Percentiles rank a stretch among this genome's conserved stretches.
Evolutionary conservation across 2,329 filamentous ascomycete species (phyloP).

Genomic region (Fusarium lateritium): DNA sequence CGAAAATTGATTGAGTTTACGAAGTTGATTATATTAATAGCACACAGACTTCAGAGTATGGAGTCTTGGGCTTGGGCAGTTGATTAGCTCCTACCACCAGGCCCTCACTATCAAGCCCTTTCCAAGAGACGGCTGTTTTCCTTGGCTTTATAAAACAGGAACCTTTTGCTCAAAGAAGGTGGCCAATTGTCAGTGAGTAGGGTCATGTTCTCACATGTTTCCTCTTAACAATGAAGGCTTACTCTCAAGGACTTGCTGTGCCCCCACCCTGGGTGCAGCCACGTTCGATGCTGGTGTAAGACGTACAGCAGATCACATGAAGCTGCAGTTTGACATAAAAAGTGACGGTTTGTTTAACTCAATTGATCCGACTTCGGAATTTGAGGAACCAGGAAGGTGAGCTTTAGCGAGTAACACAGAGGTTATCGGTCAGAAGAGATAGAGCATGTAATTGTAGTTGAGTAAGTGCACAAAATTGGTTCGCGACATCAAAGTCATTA

Average conservation of each 20-base stretch:
- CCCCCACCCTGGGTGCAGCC: slow-evolving; percentile 42
- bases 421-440: background rate
- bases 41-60: background rate
- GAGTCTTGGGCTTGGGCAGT: too few relatives aligned
- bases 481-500: too few relatives aligned
- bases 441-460: background rate
- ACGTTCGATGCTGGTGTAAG: slow-evolving; percentile 34
- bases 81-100: too few relatives aligned
- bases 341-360: background rate
- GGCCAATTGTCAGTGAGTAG: background rate
- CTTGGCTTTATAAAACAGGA: too few relatives aligned
- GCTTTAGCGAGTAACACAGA: background rate
- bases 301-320: slow-evolving; percentile 31
- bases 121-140: background rate
- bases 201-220: background rate
- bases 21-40: background rate
- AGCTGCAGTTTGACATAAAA: slow-evolving; percentile 12
- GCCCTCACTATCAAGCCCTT: too few relatives aligned
- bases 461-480: too few relatives aligned
- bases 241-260: slow-evolving; percentile 17
- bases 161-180: background rate
- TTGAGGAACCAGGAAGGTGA: background rate
- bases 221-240: slow-evolving; percentile 10
- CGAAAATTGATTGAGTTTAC: slow-evolving; percentile 1
- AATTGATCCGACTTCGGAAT: background rate